Evolutionary conservation across 1,284 basidiomycete genomes (phyloP), one percentile per base, ranked within the genome.

Genomic region (Pseudozyma tsukubaensis): DNA sequence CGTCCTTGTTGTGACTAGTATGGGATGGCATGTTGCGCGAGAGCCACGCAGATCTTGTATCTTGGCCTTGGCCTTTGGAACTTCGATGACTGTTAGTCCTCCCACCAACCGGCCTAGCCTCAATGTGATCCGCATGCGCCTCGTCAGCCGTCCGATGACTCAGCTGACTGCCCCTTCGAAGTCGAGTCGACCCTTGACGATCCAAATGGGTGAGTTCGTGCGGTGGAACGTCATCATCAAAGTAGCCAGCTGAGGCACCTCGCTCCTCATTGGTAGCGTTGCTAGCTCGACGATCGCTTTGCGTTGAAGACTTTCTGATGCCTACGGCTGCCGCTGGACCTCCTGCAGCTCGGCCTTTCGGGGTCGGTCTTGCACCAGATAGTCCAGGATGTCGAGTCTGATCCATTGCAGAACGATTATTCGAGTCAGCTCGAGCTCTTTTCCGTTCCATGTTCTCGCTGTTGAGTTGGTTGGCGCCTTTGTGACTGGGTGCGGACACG

Each of bases 341-440:
- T 16, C 67, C 67, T 9, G 67, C 60, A 18, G 67, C 29, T 18
- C 67, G 56, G 11, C 60, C 67, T 24, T 19, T 39, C 1, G 67
- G 67, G 1, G 56, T 39, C 10, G 56, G 59, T 11, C 56, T 45
- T 0, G 60, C 60, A 11, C 67, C 67, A 2, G 67, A 70, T 24
- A 70, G 24, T 13, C 67, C 67, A 16, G 67, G 67, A 55, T 70
- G 67, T 2, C 67, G 60, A 13, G 67, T 59, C 43, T 70, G 55
- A 9, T 64, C 60, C 43, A 59, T 54, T 0, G 56, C 48, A 0
- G 67, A 70, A 19, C 53, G 50, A 19, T 45, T 51, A 3, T 53
- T 49, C 16, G 50, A 61, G 5, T 62, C 60, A 7, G 24, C 47
- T 43, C 48, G 34, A 7, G 50, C 42, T 13, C 36, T 47, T 13